Evolutionary conservation across 2,329 filamentous ascomycete species (phyloP), one percentile per base, ranked within the genome.

Genomic region (Claviceps fusiformis): DNA sequence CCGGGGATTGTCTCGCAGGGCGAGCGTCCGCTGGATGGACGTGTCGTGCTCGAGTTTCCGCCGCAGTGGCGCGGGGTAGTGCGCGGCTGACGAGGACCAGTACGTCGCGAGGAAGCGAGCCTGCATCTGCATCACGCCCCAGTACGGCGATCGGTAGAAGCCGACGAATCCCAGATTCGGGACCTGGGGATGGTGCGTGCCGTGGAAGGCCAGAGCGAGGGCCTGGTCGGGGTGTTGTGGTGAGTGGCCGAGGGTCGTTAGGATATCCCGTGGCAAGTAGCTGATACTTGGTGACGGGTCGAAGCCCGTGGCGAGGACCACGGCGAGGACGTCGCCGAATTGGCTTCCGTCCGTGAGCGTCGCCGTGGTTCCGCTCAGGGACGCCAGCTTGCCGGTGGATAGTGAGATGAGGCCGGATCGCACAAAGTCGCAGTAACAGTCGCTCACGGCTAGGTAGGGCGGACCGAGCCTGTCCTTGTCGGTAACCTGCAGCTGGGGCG

Each of bases 111-210:
- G 71, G 58, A 87, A 77, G 1, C 85, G 79, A 3, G 88, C 84
- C 68, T 95, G 89, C 85, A 90, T 87, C 67, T 93, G 88, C 77
- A 92, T 89, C 0, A 90, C 82, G 1, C 86, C 86, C 89, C 89
- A 95, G 66, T 89, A 93, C 0, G 88, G 87, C 0, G 86, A 86
- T 58, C 89, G 79, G 64, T 95, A 95, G 68, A 90, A 89, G 0
- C 89, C 89, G 1, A 93, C 83, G 62, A 93, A 91, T 0, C 86
- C 87, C 0, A 93, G 70, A 6, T 78, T 79, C 0, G 83, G 78
- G 0, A 90, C 67, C 0, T 74, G 70, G 0, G 78, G 76, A 56
- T 84, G 80, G 55, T 83, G 73, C 0, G 83, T 83, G 1, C 79
- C 80, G 59, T 87, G 83, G 52, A 85, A 83, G 27, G 85, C 81